Conservation (phyloP, 2,329 filamentous ascomycete genomes). For the Spiromastix sp. region DNA sequence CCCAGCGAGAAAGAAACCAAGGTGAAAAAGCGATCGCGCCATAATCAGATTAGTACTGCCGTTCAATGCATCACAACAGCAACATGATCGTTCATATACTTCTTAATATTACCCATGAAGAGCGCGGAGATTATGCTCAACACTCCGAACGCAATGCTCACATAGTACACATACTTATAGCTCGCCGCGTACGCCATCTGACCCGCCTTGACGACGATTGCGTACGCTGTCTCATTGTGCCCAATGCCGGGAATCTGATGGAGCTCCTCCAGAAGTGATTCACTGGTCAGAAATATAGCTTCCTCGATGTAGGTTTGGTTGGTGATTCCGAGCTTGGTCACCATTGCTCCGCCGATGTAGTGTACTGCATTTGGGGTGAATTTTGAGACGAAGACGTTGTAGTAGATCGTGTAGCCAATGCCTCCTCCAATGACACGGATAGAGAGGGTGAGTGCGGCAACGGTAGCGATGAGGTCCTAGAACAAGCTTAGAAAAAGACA, state of each 20-base stretch:
- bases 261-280: slow-evolving; percentile 41
- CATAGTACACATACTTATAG: slow-evolving; percentile 53
- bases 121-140: slow-evolving; percentile 47
- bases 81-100: slow-evolving; percentile 50
- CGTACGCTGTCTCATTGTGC: slow-evolving; percentile 39
- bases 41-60: too few relatives aligned
- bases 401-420: slow-evolving; percentile 53
- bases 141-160: slow-evolving; percentile 51
- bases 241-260: slow-evolving; percentile 42
- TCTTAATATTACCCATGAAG: slow-evolving; percentile 49
- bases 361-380: slow-evolving; percentile 36
- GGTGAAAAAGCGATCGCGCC: too few relatives aligned
- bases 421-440: slow-evolving; percentile 58
- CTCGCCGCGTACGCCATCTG: slow-evolving; percentile 47
- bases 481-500: not conserved
- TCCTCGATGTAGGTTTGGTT: slow-evolving; percentile 36
- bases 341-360: slow-evolving; percentile 43
- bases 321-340: slow-evolving; percentile 40
- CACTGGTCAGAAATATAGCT: slow-evolving; percentile 44
- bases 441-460: slow-evolving; percentile 58
- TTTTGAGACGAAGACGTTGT: slow-evolving; percentile 40
- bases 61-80: slow-evolving; percentile 38
- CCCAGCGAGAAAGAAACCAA: too few relatives aligned
- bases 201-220: slow-evolving; percentile 45
- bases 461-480: slow-evolving; percentile 54